Evolutionary conservation across 345 rosid genomes (phyloP).

Genomic region (Arabidopsis arenosa): DNA sequence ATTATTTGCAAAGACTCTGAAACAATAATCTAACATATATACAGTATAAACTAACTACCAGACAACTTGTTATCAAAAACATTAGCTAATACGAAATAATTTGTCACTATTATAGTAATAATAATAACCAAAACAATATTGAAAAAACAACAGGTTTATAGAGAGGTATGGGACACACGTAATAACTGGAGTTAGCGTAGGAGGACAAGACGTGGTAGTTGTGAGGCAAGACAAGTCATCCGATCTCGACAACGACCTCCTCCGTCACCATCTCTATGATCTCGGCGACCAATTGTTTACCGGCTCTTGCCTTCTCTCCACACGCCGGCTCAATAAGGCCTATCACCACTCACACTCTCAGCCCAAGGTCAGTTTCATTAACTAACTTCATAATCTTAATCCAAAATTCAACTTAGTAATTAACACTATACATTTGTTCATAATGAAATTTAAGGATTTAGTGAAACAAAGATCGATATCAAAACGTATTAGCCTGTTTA

Average conservation of each 20-base stretch:
- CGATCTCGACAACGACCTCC: conserved; percentile 57
- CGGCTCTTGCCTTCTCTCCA: conserved; percentile 64
- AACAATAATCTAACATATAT: conserved; percentile 1
- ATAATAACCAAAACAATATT: neutral
- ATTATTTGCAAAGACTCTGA: conserved; percentile 37
- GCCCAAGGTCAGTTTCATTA: conserved; percentile 53
- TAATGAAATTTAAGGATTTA: neutral
- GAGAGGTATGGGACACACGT: conserved; percentile 91
- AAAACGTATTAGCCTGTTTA: too few species aligned
- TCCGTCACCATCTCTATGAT: conserved; percentile 67
- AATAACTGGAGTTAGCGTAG: conserved; percentile 74
- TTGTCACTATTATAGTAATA: conserved; percentile 1
- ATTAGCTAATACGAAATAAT: conserved; percentile 6
- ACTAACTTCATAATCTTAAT: neutral
- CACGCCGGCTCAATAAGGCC: conserved; percentile 49
- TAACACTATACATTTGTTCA: neutral
- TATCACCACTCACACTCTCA: conserved; percentile 32
- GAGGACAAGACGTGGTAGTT: conserved; percentile 76
- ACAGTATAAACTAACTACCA: neutral
- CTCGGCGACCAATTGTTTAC: conserved; percentile 87
- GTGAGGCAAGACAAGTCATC: conserved; percentile 77
- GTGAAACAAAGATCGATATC: neutral
- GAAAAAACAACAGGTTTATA: conserved; percentile 69
- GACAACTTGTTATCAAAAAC: neutral
- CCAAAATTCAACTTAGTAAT: neutral